Conservation (phyloP, 208 protist genomes). For the Acanthamoeba healyi region DNA sequence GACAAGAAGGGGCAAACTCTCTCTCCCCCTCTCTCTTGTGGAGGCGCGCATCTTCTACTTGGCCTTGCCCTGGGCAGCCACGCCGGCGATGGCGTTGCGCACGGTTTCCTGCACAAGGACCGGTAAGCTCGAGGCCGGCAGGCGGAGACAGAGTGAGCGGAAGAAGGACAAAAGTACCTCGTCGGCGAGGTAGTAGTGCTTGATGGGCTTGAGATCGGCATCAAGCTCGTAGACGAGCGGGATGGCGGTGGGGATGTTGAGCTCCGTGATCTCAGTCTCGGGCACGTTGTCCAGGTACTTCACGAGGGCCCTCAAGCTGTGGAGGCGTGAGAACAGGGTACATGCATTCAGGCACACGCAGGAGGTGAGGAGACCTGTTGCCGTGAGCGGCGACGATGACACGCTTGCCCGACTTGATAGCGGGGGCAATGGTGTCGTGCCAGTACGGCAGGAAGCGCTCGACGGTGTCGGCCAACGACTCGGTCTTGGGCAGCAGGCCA, state of each 20-base stretch:
- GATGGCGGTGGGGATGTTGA: conserved; percentile 89
- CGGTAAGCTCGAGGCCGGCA: neutral
- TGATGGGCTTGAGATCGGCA: conserved; percentile 82
- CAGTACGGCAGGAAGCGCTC: conserved; percentile 87
- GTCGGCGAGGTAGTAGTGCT: conserved; percentile 81
- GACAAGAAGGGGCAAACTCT: no score
- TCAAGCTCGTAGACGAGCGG: conserved; percentile 87
- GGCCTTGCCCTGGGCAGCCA: conserved; percentile 83
- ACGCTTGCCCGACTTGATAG: conserved; percentile 87
- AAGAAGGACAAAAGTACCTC: neutral
- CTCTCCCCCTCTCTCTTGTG: no score
- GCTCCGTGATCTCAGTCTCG: conserved; percentile 83
- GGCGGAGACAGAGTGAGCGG: neutral
- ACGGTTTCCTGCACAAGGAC: conserved; percentile 14
- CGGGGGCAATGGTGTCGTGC: conserved; percentile 85
- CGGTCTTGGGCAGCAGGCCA: conserved; percentile 81
- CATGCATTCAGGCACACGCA: neutral
- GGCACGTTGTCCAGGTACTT: conserved; percentile 88
- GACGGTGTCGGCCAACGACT: conserved; percentile 85
- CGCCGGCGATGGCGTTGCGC: conserved; percentile 69
- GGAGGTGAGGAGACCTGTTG: conserved; percentile 70
- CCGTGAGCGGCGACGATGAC: conserved; percentile 91
- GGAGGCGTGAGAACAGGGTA: neutral
- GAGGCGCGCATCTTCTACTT: no score
- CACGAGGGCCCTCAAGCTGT: conserved; percentile 86